phyloP scores from a whole-genome alignment of 2,329 filamentous ascomycete species.

The Davidsoniella virescens region DNA sequence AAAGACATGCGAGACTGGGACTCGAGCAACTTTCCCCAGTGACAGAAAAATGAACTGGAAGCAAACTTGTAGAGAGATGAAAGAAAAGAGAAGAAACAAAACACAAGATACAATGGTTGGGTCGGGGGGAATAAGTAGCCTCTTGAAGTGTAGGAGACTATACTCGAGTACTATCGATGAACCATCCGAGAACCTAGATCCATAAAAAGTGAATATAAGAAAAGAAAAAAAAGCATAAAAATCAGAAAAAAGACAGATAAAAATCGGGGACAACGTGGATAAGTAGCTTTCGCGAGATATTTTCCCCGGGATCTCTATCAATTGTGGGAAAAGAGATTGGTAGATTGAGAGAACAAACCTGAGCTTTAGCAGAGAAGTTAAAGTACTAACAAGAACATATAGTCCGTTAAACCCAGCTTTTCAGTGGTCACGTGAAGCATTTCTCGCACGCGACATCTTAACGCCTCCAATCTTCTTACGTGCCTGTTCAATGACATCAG shows the following conservation, averaged over 20 bases:
- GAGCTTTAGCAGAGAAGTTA: too few relatives aligned
- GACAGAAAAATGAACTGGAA: not conserved
- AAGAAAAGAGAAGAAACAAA: not conserved
- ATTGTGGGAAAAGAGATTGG: too few relatives aligned
- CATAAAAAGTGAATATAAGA: too few relatives aligned
- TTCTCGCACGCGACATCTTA: not conserved
- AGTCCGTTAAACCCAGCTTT: not conserved
- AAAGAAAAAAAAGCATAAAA: too few relatives aligned
- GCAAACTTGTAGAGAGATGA: not conserved
- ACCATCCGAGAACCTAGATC: too few relatives aligned
- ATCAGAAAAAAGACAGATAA: too few relatives aligned
- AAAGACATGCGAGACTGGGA: not conserved
- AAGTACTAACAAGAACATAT: not conserved
- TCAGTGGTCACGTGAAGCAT: not conserved
- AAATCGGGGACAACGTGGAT: too few relatives aligned
- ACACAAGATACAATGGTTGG: not conserved
- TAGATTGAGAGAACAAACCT: too few relatives aligned
- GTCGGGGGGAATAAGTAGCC: not conserved
- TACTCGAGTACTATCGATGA: too few relatives aligned
- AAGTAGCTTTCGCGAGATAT: too few relatives aligned
- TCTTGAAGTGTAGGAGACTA: too few relatives aligned
- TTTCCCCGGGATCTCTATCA: too few relatives aligned
- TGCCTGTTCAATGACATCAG: conserved; percentile 1
- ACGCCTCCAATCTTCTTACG: conserved; percentile 1
- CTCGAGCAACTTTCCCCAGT: not conserved